Evolutionary conservation across 2,329 filamentous ascomycete species (phyloP).

Genomic region (Bipolaris zeicola): DNA sequence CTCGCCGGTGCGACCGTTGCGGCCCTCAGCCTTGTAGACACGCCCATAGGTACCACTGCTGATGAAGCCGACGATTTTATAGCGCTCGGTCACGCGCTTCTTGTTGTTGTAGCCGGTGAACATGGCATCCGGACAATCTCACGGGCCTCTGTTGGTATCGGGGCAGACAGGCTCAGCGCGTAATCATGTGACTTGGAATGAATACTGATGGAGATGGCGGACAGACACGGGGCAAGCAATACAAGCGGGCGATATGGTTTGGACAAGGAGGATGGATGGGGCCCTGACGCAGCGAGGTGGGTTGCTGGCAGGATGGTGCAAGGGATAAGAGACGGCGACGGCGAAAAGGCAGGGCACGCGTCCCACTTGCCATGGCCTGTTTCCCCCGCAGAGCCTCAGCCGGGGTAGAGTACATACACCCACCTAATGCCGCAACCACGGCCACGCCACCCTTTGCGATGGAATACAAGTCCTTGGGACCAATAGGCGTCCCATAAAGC

Average conservation of each 20-base stretch:
- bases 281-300: background rate
- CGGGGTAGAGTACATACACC: background rate
- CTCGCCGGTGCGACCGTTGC: conserved; percentile 74
- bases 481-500: background rate
- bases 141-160: conserved; percentile 26
- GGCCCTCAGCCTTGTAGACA: conserved; percentile 91
- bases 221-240: conserved; percentile 23
- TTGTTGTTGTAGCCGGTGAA: conserved; percentile 67
- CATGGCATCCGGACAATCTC: conserved; percentile 44
- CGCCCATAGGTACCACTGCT: conserved; percentile 97
- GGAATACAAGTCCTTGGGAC: background rate
- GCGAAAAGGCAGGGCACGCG: conserved; percentile 20
- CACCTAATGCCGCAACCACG: background rate
- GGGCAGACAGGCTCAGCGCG: conserved; percentile 7
- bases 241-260: conserved; percentile 18
- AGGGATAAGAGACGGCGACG: background rate
- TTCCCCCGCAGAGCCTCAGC: conserved; percentile 14
- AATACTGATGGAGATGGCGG: conserved; percentile 3
- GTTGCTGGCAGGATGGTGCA: background rate
- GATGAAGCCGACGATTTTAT: conserved; percentile 97
- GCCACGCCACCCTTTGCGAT: background rate
- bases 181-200: background rate
- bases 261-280: conserved; percentile 1
- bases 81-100: conserved; percentile 87
- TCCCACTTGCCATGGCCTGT: conserved; percentile 33